phyloP scores from a whole-genome alignment of 1,139 yeast species.

The Geotrichum candidum region DNA sequence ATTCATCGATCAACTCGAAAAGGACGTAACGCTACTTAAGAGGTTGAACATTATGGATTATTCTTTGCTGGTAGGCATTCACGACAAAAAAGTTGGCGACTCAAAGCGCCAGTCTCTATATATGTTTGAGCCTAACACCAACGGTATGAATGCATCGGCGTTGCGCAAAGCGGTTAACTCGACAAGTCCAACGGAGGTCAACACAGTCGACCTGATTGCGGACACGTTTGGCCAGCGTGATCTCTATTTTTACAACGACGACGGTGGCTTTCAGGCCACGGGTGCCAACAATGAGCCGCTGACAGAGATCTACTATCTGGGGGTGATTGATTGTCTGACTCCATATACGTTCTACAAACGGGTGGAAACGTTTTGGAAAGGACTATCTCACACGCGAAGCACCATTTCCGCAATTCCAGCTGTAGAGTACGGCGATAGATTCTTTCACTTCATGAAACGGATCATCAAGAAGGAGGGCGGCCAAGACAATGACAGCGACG shows the following conservation, averaged over 20 bases:
- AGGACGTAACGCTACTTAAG: constrained; percentile 68
- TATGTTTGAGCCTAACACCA: constrained; percentile 34
- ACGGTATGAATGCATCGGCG: constrained; percentile 30
- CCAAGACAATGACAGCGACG: neutral
- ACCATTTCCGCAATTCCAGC: constrained; percentile 90
- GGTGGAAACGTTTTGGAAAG: constrained; percentile 81
- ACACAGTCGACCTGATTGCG: constrained; percentile 31
- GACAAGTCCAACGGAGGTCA: constrained; percentile 36
- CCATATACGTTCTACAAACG: constrained; percentile 70
- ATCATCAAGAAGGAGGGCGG: constrained; percentile 16
- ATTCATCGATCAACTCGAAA: constrained; percentile 64
- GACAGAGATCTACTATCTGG: constrained; percentile 74
- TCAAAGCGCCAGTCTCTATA: constrained; percentile 37
- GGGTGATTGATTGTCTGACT: constrained; percentile 90
- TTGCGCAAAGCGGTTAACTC: constrained; percentile 35
- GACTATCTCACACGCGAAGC: constrained; percentile 59
- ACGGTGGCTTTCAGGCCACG: constrained; percentile 82
- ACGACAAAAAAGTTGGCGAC: constrained; percentile 60
- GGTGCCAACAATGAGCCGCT: constrained; percentile 57
- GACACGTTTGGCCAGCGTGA: constrained; percentile 28
- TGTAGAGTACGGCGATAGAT: constrained; percentile 79
- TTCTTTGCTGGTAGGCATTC: constrained; percentile 80
- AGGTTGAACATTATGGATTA: constrained; percentile 89
- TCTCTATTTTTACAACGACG: constrained; percentile 65
- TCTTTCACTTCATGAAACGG: constrained; percentile 59